Conservation (phyloP, 1,284 basidiomycete species). For the Hortiboletus rubellus region DNA sequence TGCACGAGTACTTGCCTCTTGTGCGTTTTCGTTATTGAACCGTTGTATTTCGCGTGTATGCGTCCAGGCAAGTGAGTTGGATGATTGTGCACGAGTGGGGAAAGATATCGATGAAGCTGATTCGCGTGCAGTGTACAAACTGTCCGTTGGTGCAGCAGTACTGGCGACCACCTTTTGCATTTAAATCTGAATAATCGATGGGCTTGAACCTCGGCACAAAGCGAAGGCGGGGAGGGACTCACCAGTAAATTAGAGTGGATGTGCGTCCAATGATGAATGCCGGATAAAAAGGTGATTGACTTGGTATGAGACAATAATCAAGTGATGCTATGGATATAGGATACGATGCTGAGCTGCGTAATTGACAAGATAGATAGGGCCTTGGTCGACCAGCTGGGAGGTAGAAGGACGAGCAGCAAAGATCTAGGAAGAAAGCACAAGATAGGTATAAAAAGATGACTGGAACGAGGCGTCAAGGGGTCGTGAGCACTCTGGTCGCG, state of each 20-base stretch:
- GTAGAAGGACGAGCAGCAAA: slow-evolving; percentile 37
- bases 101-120: slow-evolving; percentile 36
- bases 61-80: slow-evolving; percentile 31
- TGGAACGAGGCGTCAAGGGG: slow-evolving; percentile 41
- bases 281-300: slow-evolving; percentile 46
- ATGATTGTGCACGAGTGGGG: slow-evolving; percentile 31
- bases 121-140: slow-evolving; percentile 39
- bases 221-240: slow-evolving; percentile 33
- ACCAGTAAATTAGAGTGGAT: slow-evolving; percentile 64
- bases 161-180: slow-evolving; percentile 39
- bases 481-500: slow-evolving; percentile 50
- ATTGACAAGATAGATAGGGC: slow-evolving; percentile 49
- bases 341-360: slow-evolving; percentile 43
- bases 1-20: slow-evolving; percentile 31
- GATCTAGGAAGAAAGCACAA: slow-evolving; percentile 44
- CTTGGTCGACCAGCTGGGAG: slow-evolving; percentile 37
- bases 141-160: slow-evolving; percentile 38
- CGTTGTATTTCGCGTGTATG: slow-evolving; percentile 30
- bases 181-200: slow-evolving; percentile 35
- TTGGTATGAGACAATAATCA: slow-evolving; percentile 51
- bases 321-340: slow-evolving; percentile 44
- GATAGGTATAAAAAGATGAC: slow-evolving; percentile 65
- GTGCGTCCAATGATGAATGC: slow-evolving; percentile 47
- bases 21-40: slow-evolving; percentile 24
- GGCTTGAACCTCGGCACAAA: slow-evolving; percentile 22